These are phyloP conservation scores for Apiospora malaysiana DNA, from an alignment of 2,329 filamentous ascomycete species.

Conservation along the genomic window DNA sequence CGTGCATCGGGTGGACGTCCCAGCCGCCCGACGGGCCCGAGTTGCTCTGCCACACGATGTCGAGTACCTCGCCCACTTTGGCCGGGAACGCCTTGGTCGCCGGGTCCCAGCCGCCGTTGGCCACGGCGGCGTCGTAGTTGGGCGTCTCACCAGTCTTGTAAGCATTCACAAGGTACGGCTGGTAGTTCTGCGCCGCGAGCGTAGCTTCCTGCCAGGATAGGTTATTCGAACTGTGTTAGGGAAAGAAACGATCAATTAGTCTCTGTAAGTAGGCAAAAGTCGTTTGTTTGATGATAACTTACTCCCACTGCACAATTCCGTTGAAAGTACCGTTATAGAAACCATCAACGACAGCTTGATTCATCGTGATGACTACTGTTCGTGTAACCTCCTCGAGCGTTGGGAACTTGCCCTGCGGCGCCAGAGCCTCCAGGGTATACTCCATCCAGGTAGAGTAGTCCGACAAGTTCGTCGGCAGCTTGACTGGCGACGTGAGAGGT, in stretches of 20 bases:
- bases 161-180: slow-evolving; percentile 58
- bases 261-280: background rate
- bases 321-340: slow-evolving; percentile 36
- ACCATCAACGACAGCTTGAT: slow-evolving; percentile 44
- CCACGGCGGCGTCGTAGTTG: slow-evolving; percentile 55
- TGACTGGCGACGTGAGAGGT: slow-evolving; percentile 39
- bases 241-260: too few species aligned
- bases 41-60: slow-evolving; percentile 56
- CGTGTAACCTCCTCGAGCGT: slow-evolving; percentile 54
- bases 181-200: slow-evolving; percentile 31
- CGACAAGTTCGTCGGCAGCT: slow-evolving; percentile 41
- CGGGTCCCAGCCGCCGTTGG: slow-evolving; percentile 61
- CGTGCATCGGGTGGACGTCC: slow-evolving; percentile 60
- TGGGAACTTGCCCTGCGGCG: slow-evolving; percentile 42
- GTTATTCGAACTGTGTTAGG: slow-evolving; percentile 43
- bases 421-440: slow-evolving; percentile 50
- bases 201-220: slow-evolving; percentile 50
- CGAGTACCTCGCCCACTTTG: slow-evolving; percentile 60
- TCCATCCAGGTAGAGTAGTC: slow-evolving; percentile 48
- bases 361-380: slow-evolving; percentile 53
- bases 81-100: slow-evolving; percentile 56
- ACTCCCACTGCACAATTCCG: slow-evolving; percentile 45
- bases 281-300: slow-evolving; percentile 25
- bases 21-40: slow-evolving; percentile 43
- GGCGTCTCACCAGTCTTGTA: slow-evolving; percentile 58